Evolutionary conservation across 306 rosid species (phyloP).

Genomic region (Cicer bijugum): DNA sequence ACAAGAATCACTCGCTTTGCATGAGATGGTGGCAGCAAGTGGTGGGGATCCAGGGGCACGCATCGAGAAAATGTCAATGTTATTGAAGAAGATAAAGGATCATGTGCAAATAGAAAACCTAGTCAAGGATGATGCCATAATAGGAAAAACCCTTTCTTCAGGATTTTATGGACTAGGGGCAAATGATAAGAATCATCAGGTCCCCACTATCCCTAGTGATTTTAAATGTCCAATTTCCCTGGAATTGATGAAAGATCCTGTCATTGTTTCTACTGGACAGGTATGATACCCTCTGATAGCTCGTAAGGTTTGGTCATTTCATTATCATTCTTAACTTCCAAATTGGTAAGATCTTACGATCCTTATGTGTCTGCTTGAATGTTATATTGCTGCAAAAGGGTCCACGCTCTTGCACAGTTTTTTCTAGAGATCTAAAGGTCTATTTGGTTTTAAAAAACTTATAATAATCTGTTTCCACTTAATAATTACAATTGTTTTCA

Average conservation of each 20-base stretch:
- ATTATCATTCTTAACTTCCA: slow-evolving; percentile 24
- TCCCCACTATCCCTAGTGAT: slow-evolving; percentile 77
- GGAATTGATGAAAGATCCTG: slow-evolving; percentile 96
- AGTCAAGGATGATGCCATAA: slow-evolving; percentile 51
- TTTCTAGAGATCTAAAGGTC: slow-evolving; percentile 27
- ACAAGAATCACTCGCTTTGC: slow-evolving; percentile 88
- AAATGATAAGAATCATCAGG: slow-evolving; percentile 59
- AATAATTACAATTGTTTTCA: background rate
- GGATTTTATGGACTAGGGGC: slow-evolving; percentile 57
- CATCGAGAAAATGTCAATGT: slow-evolving; percentile 83
- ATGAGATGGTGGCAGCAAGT: slow-evolving; percentile 81
- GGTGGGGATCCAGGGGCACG: slow-evolving; percentile 88
- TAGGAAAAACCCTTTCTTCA: slow-evolving; percentile 53
- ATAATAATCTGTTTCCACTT: background rate
- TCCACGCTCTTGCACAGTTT: slow-evolving; percentile 11
- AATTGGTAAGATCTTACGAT: slow-evolving; percentile 9
- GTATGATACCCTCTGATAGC: slow-evolving; percentile 53
- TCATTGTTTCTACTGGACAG: slow-evolving; percentile 99
- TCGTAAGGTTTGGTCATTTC: slow-evolving; percentile 13
- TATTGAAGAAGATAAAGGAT: slow-evolving; percentile 82
- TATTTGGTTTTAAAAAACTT: background rate
- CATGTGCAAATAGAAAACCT: slow-evolving; percentile 83
- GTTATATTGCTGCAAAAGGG: slow-evolving; percentile 31
- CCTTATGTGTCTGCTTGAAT: slow-evolving; percentile 29
- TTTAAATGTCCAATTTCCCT: slow-evolving; percentile 96